Evolutionary conservation across 2,329 filamentous ascomycete species (phyloP).

Genomic region (Pestalotiopsis sp.): DNA sequence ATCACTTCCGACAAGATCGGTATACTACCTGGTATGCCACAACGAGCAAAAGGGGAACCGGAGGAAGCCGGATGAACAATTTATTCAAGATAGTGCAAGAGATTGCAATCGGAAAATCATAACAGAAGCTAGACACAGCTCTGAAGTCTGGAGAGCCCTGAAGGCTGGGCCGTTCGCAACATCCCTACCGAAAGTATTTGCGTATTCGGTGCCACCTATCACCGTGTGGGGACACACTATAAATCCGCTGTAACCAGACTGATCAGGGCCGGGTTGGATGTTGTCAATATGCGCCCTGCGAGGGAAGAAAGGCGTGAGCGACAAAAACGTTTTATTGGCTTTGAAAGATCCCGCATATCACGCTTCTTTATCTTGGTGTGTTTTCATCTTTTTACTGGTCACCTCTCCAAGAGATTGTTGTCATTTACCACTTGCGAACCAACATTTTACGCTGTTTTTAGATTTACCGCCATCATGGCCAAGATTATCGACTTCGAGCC

Average conservation of each 20-base stretch:
- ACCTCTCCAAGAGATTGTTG: neutral
- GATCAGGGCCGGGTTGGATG: neutral
- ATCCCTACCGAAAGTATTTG: too few species aligned
- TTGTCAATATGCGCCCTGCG: neutral
- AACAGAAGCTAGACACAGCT: neutral
- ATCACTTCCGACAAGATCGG: neutral
- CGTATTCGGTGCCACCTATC: too few species aligned
- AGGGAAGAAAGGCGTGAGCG: neutral
- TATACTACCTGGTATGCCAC: neutral
- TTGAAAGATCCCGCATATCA: neutral
- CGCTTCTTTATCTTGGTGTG: neutral
- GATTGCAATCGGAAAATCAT: neutral
- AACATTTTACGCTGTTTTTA: neutral
- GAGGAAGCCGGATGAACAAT: neutral
- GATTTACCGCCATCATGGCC: neutral
- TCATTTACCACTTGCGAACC: neutral
- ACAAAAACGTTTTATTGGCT: neutral
- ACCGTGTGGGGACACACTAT: neutral
- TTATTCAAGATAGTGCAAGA: neutral
- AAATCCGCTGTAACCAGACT: neutral
- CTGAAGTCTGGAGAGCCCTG: neutral
- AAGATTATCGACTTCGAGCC: neutral
- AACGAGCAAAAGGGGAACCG: neutral
- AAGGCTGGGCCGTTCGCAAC: neutral
- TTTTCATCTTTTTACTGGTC: neutral